phyloP scores from a whole-genome alignment of 2,329 filamentous ascomycete genomes.

The Neonectria sp. region DNA sequence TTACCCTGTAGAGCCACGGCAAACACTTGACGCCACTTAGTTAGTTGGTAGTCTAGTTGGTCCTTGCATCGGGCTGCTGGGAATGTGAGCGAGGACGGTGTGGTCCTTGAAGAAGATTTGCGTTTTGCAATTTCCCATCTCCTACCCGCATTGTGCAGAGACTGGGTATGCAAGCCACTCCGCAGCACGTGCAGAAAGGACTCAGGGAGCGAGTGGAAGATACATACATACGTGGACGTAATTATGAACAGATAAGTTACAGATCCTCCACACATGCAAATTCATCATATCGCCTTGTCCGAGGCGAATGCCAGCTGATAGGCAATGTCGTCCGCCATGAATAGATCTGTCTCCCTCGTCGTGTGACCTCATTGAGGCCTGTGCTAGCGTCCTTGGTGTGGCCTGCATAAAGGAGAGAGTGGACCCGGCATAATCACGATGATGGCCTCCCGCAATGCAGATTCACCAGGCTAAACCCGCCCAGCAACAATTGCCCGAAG shows the following conservation, averaged over 20 bases:
- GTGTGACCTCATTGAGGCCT: slow-evolving; percentile 2
- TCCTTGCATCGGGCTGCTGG: background rate
- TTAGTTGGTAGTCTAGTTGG: too few species aligned
- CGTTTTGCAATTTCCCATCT: background rate
- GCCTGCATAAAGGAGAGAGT: slow-evolving; percentile 2
- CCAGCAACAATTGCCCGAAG: slow-evolving; percentile 1
- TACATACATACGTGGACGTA: too few species aligned
- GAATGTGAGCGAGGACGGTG: background rate
- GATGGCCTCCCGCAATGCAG: background rate
- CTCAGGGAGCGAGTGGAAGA: too few species aligned
- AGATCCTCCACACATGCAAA: background rate
- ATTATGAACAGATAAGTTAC: too few species aligned
- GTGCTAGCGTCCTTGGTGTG: background rate
- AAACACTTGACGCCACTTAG: too few species aligned
- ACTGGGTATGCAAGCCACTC: background rate
- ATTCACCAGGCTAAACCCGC: background rate
- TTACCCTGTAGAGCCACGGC: too few species aligned
- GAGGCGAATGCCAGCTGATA: background rate
- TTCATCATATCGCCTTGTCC: background rate
- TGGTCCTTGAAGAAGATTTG: background rate
- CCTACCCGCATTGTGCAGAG: background rate
- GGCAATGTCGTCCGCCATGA: background rate
- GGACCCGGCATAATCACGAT: slow-evolving; percentile 1
- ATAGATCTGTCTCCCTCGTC: slow-evolving; percentile 2
- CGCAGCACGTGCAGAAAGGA: too few species aligned